Evolutionary conservation across 176 grass and related monocot species (phyloP).

Genomic region (Rhynchospora pubera): DNA sequence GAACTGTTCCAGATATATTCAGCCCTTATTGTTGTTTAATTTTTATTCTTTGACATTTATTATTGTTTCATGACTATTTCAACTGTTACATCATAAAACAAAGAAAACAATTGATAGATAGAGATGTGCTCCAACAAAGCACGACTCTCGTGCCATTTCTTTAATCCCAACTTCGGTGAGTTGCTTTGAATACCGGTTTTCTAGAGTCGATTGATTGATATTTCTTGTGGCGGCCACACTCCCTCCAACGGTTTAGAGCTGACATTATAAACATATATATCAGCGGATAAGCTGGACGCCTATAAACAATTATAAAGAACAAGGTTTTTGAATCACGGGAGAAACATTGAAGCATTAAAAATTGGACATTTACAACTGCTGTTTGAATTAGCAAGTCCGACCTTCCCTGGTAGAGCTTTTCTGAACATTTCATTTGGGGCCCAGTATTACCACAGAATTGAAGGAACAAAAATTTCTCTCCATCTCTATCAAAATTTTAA

Average conservation of each 20-base stretch:
- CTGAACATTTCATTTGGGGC: background rate
- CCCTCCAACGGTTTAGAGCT: background rate
- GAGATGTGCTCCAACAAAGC: background rate
- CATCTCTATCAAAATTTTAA: background rate
- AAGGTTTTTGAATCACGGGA: background rate
- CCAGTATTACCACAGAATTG: background rate
- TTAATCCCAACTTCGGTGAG: background rate
- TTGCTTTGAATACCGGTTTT: background rate
- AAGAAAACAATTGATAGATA: background rate
- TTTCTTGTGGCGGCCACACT: conserved; percentile 10
- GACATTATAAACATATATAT: background rate
- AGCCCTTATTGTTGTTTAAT: background rate
- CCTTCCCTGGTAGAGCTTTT: background rate
- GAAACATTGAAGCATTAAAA: background rate
- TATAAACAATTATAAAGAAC: background rate
- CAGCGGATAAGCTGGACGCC: background rate
- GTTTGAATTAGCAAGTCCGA: background rate
- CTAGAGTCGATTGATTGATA: background rate
- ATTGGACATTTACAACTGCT: background rate
- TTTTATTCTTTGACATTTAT: no score
- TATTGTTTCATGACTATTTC: background rate
- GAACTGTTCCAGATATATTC: background rate
- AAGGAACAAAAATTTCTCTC: background rate
- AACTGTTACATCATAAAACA: background rate
- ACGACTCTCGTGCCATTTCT: background rate